Conservation (phyloP, 2,329 filamentous ascomycete genomes). For the Talaromyces albobiverticillius region DNA sequence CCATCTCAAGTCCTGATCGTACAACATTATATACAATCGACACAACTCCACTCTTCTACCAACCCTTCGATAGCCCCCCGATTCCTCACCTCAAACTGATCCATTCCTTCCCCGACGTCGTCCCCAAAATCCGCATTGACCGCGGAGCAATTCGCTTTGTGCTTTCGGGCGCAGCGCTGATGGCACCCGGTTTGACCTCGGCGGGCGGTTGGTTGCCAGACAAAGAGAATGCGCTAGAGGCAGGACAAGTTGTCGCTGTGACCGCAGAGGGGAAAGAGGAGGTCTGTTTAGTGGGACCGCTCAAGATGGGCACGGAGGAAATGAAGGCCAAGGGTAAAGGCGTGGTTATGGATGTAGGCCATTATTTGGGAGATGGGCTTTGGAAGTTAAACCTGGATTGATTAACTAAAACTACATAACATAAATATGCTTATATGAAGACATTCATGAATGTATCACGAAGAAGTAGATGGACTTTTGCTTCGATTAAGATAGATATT, state of each 20-base stretch:
- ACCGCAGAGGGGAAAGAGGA: conserved; percentile 91
- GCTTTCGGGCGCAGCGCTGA: conserved; percentile 85
- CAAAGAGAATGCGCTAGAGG: conserved; percentile 61
- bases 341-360: conserved; percentile 86
- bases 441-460: neutral
- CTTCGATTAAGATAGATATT: neutral
- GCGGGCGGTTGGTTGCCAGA: conserved; percentile 75
- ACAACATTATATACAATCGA: conserved; percentile 84
- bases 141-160: conserved; percentile 96
- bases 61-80: conserved; percentile 72
- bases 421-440: neutral
- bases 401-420: no score
- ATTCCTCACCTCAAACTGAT: conserved; percentile 87
- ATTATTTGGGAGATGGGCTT: conserved; percentile 90
- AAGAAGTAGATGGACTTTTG: neutral
- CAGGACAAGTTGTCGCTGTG: conserved; percentile 82
- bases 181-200: conserved; percentile 90
- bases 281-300: conserved; percentile 79
- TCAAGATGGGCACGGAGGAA: conserved; percentile 83
- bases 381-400: conserved; percentile 70
- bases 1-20: conserved; percentile 65
- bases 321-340: conserved; percentile 95
- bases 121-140: conserved; percentile 85
- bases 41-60: conserved; percentile 80
- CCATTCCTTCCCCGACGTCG: conserved; percentile 81